Evolutionary conservation across 305 asterid genomes (phyloP).

Genomic region (Plantago lanceolata): DNA sequence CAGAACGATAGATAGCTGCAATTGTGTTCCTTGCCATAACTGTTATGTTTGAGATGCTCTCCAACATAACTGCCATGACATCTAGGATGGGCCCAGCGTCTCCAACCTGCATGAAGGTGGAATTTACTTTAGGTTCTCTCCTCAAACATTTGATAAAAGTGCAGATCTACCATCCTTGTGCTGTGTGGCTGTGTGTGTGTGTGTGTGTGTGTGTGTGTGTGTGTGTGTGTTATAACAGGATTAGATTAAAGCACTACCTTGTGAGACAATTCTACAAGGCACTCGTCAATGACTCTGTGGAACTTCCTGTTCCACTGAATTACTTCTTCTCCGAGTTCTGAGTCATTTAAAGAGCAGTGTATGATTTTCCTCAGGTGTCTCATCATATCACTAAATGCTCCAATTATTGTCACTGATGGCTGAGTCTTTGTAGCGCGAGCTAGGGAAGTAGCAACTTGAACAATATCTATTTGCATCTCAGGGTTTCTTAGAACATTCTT

Average conservation of each 20-base stretch:
- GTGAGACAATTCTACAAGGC: slow-evolving; percentile 64
- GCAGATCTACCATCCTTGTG: not conserved
- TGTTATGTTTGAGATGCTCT: slow-evolving; percentile 68
- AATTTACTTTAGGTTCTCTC: not conserved
- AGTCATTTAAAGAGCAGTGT: slow-evolving; percentile 55
- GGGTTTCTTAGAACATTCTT: slow-evolving; percentile 62
- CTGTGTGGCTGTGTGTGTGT: not conserved
- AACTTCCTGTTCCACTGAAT: slow-evolving; percentile 58
- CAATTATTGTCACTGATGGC: slow-evolving; percentile 55
- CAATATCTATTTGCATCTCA: slow-evolving; percentile 64
- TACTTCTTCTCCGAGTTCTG: slow-evolving; percentile 58
- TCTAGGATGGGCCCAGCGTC: slow-evolving; percentile 95
- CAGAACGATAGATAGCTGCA: slow-evolving; percentile 73
- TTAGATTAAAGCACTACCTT: slow-evolving; percentile 47
- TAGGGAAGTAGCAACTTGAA: slow-evolving; percentile 61
- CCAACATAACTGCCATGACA: slow-evolving; percentile 94
- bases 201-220: not conserved
- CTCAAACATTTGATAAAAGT: not conserved
- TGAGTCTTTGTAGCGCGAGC: slow-evolving; percentile 55
- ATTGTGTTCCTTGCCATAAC: slow-evolving; percentile 81
- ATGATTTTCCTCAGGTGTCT: slow-evolving; percentile 71
- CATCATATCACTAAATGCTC: slow-evolving; percentile 79
- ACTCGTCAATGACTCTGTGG: slow-evolving; percentile 53
- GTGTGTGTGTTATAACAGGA: too few species aligned
- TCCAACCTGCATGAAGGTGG: slow-evolving; percentile 60